These are phyloP conservation scores for Populus alba DNA, from an alignment of 345 rosid species.

Conservation along the genomic window DNA sequence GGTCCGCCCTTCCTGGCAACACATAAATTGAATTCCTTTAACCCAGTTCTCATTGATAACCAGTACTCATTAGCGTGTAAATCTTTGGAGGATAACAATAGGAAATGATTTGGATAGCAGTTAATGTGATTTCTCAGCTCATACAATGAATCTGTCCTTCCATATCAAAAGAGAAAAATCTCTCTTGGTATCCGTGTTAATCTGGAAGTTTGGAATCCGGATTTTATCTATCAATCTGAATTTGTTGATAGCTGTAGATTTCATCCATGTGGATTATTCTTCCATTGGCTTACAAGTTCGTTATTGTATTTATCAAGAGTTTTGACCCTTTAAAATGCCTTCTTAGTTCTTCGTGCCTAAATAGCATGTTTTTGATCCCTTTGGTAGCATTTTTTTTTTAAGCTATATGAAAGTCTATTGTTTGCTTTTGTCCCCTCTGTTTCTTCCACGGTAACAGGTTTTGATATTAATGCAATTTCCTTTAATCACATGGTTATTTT, in stretches of 20 bases:
- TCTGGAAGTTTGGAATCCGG: neutral
- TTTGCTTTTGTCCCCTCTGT: neutral
- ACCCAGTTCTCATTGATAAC: neutral
- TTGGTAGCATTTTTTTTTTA: neutral
- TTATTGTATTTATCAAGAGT: neutral
- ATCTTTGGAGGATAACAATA: neutral
- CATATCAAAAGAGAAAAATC: neutral
- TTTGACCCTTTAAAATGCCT: neutral
- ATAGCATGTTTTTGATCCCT: neutral
- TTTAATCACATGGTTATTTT: neutral
- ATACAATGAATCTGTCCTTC: neutral
- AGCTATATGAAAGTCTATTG: neutral
- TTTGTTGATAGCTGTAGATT: neutral
- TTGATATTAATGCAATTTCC: neutral
- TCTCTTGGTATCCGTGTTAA: neutral
- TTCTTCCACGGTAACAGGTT: neutral
- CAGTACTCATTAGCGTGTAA: neutral
- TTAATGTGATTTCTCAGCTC: neutral
- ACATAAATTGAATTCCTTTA: neutral
- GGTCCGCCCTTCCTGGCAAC: neutral
- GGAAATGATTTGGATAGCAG: neutral
- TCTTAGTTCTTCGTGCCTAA: neutral
- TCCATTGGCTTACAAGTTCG: neutral
- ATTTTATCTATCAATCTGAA: neutral
- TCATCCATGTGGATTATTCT: neutral